Base-by-base conservation (phyloP, 768 basidiomycete species). In the Cyclocybe aegerita region DNA sequence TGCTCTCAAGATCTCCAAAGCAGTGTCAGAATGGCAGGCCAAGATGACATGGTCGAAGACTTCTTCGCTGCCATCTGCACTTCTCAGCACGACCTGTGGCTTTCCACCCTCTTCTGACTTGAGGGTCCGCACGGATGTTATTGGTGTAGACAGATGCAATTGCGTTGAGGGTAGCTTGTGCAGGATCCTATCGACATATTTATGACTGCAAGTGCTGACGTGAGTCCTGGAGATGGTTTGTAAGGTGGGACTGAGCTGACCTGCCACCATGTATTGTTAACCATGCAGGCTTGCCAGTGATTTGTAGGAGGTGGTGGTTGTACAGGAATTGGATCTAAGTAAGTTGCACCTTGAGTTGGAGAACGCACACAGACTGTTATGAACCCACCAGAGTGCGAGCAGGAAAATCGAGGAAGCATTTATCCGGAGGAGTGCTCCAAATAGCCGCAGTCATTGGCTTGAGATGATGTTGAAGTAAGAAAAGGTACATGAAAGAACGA, bases 361-460 rank as follows among this genome's bases (percentile, higher is more conserved):
- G 2, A 32, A 14, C 1, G 44, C 35, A 40, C n/a, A 29, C 32
- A 29, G 46, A 29, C 12, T 48, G 50, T 40, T 36, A 36, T 15
- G 12, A 10, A 49, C 68, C 4, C 50, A 82, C 82, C 64, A 90
- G 65, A 0, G 88, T 88, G 36, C 70, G 72, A 0, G 83, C 86
- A 7, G 88, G 88, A 59, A 91, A 88, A 55, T 87, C 84, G 43
- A 83, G 65, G 2, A 80, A 75, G 55, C 85, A 88, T 58, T 79
- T 78, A 54, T 83, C 82, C 7, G 88, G 83, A 0, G 86, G 83
- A 0, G 86, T 89, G 39, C 82, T 88, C 88, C 88, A 91, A 36
- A 91, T 83, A 2, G 86, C 84, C 1, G 86, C 87, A 7, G 85
- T 88, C 86, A 91, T 86, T 0, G 87, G 87, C 88, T 87, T 46